Base-by-base conservation (phyloP, 2,329 filamentous ascomycete genomes). In the Colletotrichum tropicicola region DNA sequence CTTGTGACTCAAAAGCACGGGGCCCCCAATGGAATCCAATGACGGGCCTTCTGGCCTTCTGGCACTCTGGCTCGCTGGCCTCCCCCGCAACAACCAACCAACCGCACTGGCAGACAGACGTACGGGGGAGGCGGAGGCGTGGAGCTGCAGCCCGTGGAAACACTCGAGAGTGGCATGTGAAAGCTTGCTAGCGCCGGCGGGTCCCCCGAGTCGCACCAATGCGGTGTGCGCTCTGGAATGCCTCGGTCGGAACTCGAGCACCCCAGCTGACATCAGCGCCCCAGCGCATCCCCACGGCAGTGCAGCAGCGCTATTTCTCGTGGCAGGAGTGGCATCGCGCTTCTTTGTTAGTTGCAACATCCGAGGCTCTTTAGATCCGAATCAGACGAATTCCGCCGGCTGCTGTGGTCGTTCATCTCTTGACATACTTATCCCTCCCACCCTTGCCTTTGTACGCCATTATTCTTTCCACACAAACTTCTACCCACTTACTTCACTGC, bases 211-310 rank as follows among this genome's bases (percentile, higher is more conserved):
- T 56, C 44, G 61, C 49, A 55, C 61, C 61, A 65, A 55, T 61
- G 57, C 61, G 61, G 57, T 55, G 49, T 65, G 35, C n/a, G 21
- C 25, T 37, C 51, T 48, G 57, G 49, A 61, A 54, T 64, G 63
- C 63, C 63, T 66, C 63, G 63, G 63, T 54, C 63, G 59, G 30
- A 28, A 10, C 30, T 37, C 45, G 30, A 35, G 43, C 35, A 30
- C 45, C 52, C 58, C 53, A 66, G 63, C 63, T 66, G 63, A 63
- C 63, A 63, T 64, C 63, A 66, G 63, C 61, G 54, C 54, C 53
- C 53, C 27, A n/a, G n/a, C n/a, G 19, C 45, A 21, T 28, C 41
- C 17, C 41, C 27, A 17, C 25, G 28, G 27, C 53, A 28, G 6
- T 17, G 37, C 15, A 25, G 28, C 15, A 25, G 19, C 39, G 21